phyloP scores from a whole-genome alignment of 345 rosid genomes.

The Litchi chinensis region DNA sequence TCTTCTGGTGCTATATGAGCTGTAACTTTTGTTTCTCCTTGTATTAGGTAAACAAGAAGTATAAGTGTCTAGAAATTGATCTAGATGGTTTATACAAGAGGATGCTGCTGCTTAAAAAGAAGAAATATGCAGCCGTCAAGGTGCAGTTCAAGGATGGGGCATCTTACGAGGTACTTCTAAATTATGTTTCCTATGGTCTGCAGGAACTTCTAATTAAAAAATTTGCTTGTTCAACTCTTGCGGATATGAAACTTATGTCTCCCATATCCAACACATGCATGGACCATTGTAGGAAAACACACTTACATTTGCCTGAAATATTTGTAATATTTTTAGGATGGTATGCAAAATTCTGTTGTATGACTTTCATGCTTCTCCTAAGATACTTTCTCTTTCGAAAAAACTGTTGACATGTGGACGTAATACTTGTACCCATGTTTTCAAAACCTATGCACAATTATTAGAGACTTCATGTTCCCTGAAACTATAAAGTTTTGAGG shows the following conservation, averaged over 20 bases:
- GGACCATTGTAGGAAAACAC: not conserved
- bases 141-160: conserved; percentile 78
- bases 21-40: conserved; percentile 26
- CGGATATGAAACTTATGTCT: not conserved
- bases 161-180: conserved; percentile 63
- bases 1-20: conserved; percentile 3
- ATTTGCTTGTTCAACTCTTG: not conserved
- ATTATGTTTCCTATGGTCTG: not conserved
- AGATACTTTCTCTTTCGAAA: not conserved
- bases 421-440: not conserved
- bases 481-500: not conserved
- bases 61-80: conserved; percentile 87
- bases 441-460: not conserved
- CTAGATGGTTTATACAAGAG: conserved; percentile 95
- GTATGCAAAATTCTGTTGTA: not conserved
- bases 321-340: not conserved
- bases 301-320: not conserved
- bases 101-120: conserved; percentile 97
- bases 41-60: conserved; percentile 90
- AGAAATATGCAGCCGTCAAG: conserved; percentile 98
- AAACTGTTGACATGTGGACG: not conserved
- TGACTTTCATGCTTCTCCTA: not conserved
- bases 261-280: not conserved
- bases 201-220: not conserved
- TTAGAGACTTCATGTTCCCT: not conserved